These are phyloP conservation scores for Sarcodon aspratus DNA, from an alignment of 768 basidiomycete species.

Conservation along the genomic window DNA sequence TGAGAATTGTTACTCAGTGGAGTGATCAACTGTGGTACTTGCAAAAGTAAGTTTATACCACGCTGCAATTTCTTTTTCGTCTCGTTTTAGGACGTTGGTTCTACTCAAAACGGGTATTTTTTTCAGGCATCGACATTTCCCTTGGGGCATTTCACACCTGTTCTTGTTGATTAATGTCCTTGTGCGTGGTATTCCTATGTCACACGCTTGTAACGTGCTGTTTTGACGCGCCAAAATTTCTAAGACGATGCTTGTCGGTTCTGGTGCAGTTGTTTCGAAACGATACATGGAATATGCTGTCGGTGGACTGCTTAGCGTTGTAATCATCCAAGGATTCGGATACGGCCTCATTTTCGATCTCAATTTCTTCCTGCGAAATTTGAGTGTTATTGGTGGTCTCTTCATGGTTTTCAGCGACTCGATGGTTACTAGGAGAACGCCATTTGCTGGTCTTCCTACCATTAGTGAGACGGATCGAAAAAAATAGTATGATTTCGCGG, in stretches of 20 bases:
- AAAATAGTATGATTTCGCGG: conserved; percentile 64
- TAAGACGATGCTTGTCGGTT: conserved; percentile 83
- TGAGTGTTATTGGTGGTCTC: conserved; percentile 94
- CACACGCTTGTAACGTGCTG: conserved; percentile 2
- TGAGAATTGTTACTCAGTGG: conserved; percentile 92
- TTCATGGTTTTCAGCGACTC: conserved; percentile 99
- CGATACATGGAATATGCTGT: conserved; percentile 84
- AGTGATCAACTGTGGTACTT: conserved; percentile 97
- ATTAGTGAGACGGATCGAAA: conserved; percentile 93
- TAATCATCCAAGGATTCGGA: conserved; percentile 92
- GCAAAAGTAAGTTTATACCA: conserved; percentile 57
- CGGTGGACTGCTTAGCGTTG: conserved; percentile 81
- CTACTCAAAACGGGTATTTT: not conserved
- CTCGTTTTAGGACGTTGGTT: conserved; percentile 6
- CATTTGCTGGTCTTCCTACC: conserved; percentile 84
- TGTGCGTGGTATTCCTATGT: not conserved
- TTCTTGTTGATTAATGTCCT: conserved; percentile 31
- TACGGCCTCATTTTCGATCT: conserved; percentile 99
- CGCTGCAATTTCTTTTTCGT: not conserved
- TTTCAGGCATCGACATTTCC: conserved; percentile 84
- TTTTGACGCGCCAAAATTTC: not conserved
- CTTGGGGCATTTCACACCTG: conserved; percentile 88
- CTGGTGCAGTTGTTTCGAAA: conserved; percentile 78
- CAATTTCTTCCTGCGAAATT: conserved; percentile 99
- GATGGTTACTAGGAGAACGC: conserved; percentile 74